phyloP scores from a whole-genome alignment of 331 rosid genomes.

The Erythrophleum ivorense region DNA sequence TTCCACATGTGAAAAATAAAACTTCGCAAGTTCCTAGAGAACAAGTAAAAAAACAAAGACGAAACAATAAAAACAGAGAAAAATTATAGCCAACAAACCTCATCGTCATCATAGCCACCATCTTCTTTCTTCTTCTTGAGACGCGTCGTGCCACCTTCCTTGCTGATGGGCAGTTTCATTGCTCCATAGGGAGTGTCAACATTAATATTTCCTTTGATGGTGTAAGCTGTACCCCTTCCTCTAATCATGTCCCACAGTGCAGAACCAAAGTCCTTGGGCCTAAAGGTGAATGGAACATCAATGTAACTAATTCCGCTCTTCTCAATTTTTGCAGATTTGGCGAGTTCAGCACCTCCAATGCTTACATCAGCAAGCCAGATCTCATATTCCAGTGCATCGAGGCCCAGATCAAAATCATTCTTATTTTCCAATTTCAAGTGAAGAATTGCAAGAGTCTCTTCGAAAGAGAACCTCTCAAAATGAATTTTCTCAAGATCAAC shows the following conservation, averaged over 20 bases:
- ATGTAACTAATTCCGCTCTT: conserved; percentile 64
- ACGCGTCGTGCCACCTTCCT: conserved; percentile 91
- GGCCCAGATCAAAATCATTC: conserved; percentile 89
- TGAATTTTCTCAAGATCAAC: conserved; percentile 81
- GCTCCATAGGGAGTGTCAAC: conserved; percentile 93
- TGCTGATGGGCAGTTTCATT: conserved; percentile 90
- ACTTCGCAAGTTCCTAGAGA: background rate
- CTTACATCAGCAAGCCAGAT: conserved; percentile 88
- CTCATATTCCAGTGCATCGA: conserved; percentile 77
- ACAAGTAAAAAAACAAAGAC: conserved; percentile 5
- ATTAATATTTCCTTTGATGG: conserved; percentile 75
- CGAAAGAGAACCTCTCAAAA: conserved; percentile 79
- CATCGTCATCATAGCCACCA: conserved; percentile 64
- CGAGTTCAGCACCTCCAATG: conserved; percentile 77
- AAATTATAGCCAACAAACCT: conserved; percentile 54
- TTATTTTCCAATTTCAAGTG: conserved; percentile 90
- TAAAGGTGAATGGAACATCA: conserved; percentile 81
- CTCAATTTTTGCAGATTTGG: conserved; percentile 67
- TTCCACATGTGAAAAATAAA: background rate
- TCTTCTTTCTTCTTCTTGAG: conserved; percentile 82
- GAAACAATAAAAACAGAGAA: conserved; percentile 11
- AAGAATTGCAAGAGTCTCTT: conserved; percentile 85
- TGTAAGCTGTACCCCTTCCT: conserved; percentile 84
- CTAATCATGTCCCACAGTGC: conserved; percentile 98
- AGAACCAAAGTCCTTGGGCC: conserved; percentile 94